Evolutionary conservation across 495 filamentous ascomycete species (phyloP).

Genomic region (Staphylotrichum longicolle): DNA sequence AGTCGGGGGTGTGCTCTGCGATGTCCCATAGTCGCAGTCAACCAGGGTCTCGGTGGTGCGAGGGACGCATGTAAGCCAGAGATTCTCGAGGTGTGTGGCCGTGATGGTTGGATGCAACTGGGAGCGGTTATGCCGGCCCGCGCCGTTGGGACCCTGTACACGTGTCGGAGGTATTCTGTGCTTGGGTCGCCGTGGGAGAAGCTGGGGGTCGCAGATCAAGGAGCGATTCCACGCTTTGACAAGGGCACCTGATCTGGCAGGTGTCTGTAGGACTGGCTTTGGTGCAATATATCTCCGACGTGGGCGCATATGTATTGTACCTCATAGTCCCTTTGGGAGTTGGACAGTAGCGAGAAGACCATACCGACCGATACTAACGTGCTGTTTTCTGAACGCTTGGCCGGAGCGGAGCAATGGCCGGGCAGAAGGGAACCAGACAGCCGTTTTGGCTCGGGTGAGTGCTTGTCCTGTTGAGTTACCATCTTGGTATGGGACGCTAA

Average conservation of each 20-base stretch:
- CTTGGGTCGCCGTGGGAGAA: background rate
- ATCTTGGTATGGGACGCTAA: background rate
- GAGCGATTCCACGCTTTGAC: background rate
- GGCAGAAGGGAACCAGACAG: constrained; percentile 28
- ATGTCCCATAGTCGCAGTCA: no score
- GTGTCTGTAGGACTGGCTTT: background rate
- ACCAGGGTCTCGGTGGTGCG: no score
- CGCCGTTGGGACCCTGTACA: background rate
- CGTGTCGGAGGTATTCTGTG: constrained; percentile 1
- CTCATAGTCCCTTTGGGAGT: background rate
- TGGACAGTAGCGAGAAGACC: no score
- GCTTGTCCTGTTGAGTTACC: background rate
- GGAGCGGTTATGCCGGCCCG: constrained; percentile 10
- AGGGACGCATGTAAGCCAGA: no score
- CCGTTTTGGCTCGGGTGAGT: constrained; percentile 39
- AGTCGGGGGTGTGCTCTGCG: no score
- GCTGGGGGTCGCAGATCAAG: constrained; percentile 9
- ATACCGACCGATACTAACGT: background rate
- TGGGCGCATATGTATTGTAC: constrained; percentile 6
- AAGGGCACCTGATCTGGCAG: background rate
- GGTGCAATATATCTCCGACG: constrained; percentile 6
- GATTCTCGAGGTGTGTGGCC: no score
- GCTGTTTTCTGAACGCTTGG: constrained; percentile 2
- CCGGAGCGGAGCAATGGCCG: constrained; percentile 15
- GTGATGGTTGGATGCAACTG: no score